Evolutionary conservation across 2,329 filamentous ascomycete species (phyloP).

Genomic region (Tolypocladium endophyticum): DNA sequence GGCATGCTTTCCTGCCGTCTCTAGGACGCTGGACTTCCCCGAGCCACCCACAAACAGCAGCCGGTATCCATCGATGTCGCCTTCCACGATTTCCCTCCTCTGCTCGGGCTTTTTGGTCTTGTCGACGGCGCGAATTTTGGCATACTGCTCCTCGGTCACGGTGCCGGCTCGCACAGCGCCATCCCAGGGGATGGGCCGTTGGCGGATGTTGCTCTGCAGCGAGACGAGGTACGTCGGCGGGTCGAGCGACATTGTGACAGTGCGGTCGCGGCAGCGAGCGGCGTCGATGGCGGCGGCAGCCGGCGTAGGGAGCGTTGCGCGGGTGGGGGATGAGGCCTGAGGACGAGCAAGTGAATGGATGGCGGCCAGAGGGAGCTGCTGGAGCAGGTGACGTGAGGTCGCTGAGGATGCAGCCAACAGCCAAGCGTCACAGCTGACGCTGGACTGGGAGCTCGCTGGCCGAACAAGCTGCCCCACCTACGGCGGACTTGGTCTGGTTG

Average conservation of each 20-base stretch:
- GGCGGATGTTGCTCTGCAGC: slow-evolving; percentile 93
- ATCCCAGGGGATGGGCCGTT: slow-evolving; percentile 94
- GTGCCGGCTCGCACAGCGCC: slow-evolving; percentile 87
- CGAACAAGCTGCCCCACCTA: background rate
- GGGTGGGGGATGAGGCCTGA: background rate
- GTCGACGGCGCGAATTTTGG: slow-evolving; percentile 92
- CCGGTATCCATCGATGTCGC: slow-evolving; percentile 70
- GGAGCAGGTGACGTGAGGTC: background rate
- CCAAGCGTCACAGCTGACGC: background rate
- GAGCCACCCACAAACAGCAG: slow-evolving; percentile 67
- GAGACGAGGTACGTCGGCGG: slow-evolving; percentile 76
- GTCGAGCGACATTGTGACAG: slow-evolving; percentile 69
- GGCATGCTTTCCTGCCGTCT: slow-evolving; percentile 72
- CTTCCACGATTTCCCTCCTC: slow-evolving; percentile 71
- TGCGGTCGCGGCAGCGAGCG: background rate
- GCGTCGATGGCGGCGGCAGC: background rate
- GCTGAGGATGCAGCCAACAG: background rate
- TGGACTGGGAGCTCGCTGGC: background rate
- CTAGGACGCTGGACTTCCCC: slow-evolving; percentile 62
- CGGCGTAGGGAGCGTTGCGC: background rate
- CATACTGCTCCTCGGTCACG: slow-evolving; percentile 86
- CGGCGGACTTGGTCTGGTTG: background rate
- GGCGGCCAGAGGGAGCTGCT: background rate
- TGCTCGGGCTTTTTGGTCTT: slow-evolving; percentile 83
- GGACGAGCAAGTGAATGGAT: background rate